Evolutionary conservation across 2,329 filamentous ascomycete genomes (phyloP), one percentile per base, ranked within the genome.

Genomic region (Aspergillus unguis): DNA sequence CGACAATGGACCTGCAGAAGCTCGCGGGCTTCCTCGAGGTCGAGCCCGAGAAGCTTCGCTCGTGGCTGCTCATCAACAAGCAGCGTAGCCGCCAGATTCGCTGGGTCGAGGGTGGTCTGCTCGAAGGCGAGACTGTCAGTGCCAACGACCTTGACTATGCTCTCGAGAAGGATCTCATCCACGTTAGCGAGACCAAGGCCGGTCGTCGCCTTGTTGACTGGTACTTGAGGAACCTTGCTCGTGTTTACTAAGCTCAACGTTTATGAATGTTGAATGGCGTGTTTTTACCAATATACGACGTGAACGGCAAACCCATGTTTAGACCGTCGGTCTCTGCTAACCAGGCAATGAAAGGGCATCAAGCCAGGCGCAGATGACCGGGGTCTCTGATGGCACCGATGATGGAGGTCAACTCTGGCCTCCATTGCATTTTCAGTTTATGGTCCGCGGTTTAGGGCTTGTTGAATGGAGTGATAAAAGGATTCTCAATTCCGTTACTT

Each of bases 1-100:
- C 94, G 42, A 99, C 94, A 63, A 97, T 99, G 92, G 94, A 99
- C 68, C 81, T 99, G 58, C 94, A 92, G 80, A 99, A 99, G 80
- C 85, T 99, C 57, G 90, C 94, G 57, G 92, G 92, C 55, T 99
- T 99, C 84, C 83, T 99, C 50, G 94, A 97, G 67, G 90, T 96
- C 54, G 86, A 96, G 75, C 87, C 92, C n/a, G 94, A 97, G 74
- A 91, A 95, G 78, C 82, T 99, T 61, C 87, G 94, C 64, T 88
- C 88, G 55, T 96, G 91, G 88, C 80, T 99, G 56, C 78, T 99
- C 58, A 91, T 99, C 59, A 97, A 95, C 81, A 99, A 99, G 85
- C 94, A 99, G 81, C 88, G 94, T 69, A 96, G 90, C 71, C 88
- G 95, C 79, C 94, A 99, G 78, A 84, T 95, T 62, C 86, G 94